These are phyloP conservation scores for Ustilago trichophora DNA, from an alignment of 1,284 basidiomycete species.

Conservation along the genomic window DNA sequence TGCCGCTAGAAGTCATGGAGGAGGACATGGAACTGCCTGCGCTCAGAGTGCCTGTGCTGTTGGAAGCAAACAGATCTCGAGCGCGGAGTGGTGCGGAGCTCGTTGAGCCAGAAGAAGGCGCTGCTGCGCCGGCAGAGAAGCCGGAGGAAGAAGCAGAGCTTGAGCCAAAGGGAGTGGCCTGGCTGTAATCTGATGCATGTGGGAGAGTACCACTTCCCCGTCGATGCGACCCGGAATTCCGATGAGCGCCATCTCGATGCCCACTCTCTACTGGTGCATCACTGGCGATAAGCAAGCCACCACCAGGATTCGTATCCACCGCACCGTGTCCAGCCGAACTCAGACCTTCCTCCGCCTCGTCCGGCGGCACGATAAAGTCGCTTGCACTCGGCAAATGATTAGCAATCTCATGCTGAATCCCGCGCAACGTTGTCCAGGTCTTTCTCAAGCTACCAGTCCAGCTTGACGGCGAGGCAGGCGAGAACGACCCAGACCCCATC, in stretches of 20 bases:
- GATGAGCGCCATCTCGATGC: background rate
- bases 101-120: slow-evolving; percentile 1
- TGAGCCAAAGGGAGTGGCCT: slow-evolving; percentile 33
- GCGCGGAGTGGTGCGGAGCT: slow-evolving; percentile 23
- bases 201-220: slow-evolving; percentile 11
- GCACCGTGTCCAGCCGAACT: background rate
- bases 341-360: slow-evolving; percentile 20
- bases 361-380: slow-evolving; percentile 47
- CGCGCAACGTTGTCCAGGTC: slow-evolving; percentile 53
- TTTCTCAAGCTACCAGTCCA: slow-evolving; percentile 50
- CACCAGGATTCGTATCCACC: slow-evolving; percentile 26
- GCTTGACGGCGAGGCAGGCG: slow-evolving; percentile 29
- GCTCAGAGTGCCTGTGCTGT: background rate
- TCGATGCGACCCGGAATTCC: slow-evolving; percentile 1
- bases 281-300: slow-evolving; percentile 33
- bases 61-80: slow-evolving; percentile 24
- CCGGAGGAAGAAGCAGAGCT: slow-evolving; percentile 10
- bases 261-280: slow-evolving; percentile 5
- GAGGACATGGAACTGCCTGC: background rate
- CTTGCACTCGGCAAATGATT: slow-evolving; percentile 47
- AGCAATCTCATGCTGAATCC: slow-evolving; percentile 38
- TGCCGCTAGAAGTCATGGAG: slow-evolving; percentile 7
- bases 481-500: slow-evolving; percentile 3
- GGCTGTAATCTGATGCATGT: slow-evolving; percentile 44
- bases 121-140: slow-evolving; percentile 31